Percentiles rank a stretch among this genome's conserved stretches.
Conservation (phyloP, 176 grass and related monocot species). For the Carex pumila region DNA sequence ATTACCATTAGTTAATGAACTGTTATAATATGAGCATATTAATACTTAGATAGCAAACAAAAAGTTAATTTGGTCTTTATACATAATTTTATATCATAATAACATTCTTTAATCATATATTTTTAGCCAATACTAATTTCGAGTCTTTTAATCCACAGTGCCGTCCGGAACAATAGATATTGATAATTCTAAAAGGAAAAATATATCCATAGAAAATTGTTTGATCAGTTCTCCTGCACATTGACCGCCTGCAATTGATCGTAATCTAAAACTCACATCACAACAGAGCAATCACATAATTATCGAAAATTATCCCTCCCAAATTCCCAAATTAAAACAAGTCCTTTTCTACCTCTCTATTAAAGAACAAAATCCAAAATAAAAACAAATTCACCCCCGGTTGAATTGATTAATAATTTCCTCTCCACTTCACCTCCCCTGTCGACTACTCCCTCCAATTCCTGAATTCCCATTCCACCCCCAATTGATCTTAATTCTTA, state of each 20-base stretch:
- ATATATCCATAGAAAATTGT: background rate
- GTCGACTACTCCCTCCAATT: slow-evolving; percentile 13
- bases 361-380: background rate
- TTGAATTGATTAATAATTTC: background rate
- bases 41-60: background rate
- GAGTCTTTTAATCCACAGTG: background rate
- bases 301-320: background rate
- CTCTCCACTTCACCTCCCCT: background rate
- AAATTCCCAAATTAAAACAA: background rate
- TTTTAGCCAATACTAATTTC: background rate
- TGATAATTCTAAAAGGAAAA: background rate
- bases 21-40: background rate
- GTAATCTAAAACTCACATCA: background rate
- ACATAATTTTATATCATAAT: background rate
- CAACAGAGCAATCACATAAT: background rate
- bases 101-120: background rate
- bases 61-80: background rate
- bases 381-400: background rate
- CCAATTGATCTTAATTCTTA: background rate
- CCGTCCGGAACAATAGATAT: background rate
- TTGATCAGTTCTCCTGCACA: background rate
- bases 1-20: background rate
- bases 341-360: slow-evolving; percentile 5
- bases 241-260: background rate
- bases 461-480: slow-evolving; percentile 20